Evolutionary conservation across 2,329 filamentous ascomycete genomes (phyloP).

Genomic region (Rosellinia necatrix): DNA sequence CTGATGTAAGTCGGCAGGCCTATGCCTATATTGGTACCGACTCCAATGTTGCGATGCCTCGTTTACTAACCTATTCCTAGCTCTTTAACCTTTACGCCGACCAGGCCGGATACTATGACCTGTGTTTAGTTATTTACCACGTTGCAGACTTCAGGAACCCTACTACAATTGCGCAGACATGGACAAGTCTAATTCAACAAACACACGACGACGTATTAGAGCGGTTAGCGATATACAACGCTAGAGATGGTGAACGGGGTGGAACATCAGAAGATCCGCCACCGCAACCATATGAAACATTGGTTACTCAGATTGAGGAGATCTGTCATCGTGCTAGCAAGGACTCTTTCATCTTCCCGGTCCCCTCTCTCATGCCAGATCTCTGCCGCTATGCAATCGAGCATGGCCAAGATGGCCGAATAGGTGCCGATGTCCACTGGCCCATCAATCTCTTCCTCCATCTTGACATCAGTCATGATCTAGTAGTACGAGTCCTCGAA

Average conservation of each 20-base stretch:
- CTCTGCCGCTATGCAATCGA: slow-evolving; percentile 66
- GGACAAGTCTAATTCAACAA: slow-evolving; percentile 79
- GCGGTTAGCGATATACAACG: slow-evolving; percentile 45
- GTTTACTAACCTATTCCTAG: slow-evolving; percentile 47
- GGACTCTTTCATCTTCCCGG: slow-evolving; percentile 70
- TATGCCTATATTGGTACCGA: not conserved
- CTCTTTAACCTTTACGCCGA: slow-evolving; percentile 95
- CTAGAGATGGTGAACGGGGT: slow-evolving; percentile 48
- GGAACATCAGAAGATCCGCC: slow-evolving; percentile 44
- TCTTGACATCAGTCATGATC: slow-evolving; percentile 60
- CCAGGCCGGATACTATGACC: slow-evolving; percentile 88
- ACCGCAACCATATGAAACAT: slow-evolving; percentile 69
- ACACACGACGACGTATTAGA: slow-evolving; percentile 63
- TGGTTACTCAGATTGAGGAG: slow-evolving; percentile 66
- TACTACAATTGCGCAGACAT: slow-evolving; percentile 81
- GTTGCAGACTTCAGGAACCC: slow-evolving; percentile 88
- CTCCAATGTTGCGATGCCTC: not conserved
- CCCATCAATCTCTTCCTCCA: slow-evolving; percentile 60
- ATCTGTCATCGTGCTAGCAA: slow-evolving; percentile 68
- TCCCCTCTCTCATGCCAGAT: slow-evolving; percentile 63
- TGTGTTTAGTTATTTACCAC: slow-evolving; percentile 91
- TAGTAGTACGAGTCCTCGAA: slow-evolving; percentile 61
- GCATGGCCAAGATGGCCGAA: slow-evolving; percentile 61
- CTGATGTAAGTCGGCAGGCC: slow-evolving; percentile 64
- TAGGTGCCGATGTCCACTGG: slow-evolving; percentile 62